phyloP scores from a whole-genome alignment of 805 yeast genomes.

The Starmerella lactis-condensi region DNA sequence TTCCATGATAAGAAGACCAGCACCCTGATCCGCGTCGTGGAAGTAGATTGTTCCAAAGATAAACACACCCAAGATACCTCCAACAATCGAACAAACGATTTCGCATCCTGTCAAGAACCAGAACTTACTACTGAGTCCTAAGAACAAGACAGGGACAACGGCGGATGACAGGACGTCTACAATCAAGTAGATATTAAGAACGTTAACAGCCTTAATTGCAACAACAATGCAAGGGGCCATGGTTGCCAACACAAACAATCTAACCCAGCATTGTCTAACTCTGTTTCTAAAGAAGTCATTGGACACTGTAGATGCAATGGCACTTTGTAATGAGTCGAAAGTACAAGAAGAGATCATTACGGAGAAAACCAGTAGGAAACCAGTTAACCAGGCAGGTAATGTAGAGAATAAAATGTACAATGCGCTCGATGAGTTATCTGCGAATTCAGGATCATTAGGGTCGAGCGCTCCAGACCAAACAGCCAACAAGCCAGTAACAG shows the following conservation, averaged over 20 bases:
- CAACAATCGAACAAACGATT: conserved; percentile 64
- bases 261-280: conserved; percentile 43
- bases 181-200: conserved; percentile 70
- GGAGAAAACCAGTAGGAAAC: conserved; percentile 58
- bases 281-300: conserved; percentile 79
- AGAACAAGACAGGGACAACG: conserved; percentile 62
- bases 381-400: conserved; percentile 75
- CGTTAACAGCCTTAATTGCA: conserved; percentile 66
- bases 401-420: conserved; percentile 51
- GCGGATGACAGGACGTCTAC: conserved; percentile 81
- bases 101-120: conserved; percentile 65
- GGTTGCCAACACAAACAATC: conserved; percentile 50
- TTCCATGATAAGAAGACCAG: conserved; percentile 42
- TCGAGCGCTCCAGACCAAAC: conserved; percentile 68
- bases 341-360: conserved; percentile 70
- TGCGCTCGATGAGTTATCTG: conserved; percentile 40
- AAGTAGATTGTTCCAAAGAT: conserved; percentile 72
- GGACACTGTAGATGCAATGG: conserved; percentile 71
- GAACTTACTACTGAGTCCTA: conserved; percentile 52
- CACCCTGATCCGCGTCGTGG: conserved; percentile 49
- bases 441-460: conserved; percentile 24
- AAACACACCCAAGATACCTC: conserved; percentile 64
- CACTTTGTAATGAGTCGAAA: conserved; percentile 75
- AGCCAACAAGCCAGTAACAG: conserved; percentile 69
- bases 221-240: conserved; percentile 80